Percentiles rank a stretch among this genome's conserved stretches.
Evolutionary conservation across 352 stramenopile genomes (phyloP).

Genomic region (Globisporangium barbulae): DNA sequence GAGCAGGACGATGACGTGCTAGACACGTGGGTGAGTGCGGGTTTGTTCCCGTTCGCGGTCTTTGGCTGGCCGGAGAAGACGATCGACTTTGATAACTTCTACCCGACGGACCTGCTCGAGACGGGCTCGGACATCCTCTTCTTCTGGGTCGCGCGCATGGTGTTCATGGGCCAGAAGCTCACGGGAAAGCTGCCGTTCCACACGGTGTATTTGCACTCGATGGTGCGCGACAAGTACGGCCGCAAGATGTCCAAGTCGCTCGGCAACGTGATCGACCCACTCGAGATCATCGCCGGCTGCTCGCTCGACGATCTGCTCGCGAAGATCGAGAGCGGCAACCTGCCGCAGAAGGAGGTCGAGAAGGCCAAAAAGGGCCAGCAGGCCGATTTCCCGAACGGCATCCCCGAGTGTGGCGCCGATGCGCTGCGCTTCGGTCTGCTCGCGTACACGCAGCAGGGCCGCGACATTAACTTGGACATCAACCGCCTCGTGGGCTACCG

Average conservation of each 20-base stretch:
- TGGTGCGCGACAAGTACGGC: constrained; percentile 98
- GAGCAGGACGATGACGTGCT: constrained; percentile 99
- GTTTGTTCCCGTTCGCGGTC: constrained; percentile 94
- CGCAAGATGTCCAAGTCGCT: constrained; percentile 99
- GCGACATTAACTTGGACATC: constrained; percentile 99
- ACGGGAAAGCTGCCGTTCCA: constrained; percentile 97
- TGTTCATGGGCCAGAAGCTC: constrained; percentile 95
- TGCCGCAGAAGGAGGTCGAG: constrained; percentile 96
- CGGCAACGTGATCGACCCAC: constrained; percentile 97
- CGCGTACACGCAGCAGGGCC: constrained; percentile 91
- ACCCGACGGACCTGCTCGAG: constrained; percentile 96
- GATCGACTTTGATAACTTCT: constrained; percentile 89
- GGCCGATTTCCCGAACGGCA: constrained; percentile 98
- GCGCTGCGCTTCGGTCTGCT: constrained; percentile 98
- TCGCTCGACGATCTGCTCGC: constrained; percentile 92
- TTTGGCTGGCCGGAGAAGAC: constrained; percentile 79
- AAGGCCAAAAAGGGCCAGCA: constrained; percentile 97
- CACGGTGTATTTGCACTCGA: constrained; percentile 96
- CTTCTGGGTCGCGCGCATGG: constrained; percentile 99
- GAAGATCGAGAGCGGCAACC: constrained; percentile 97
- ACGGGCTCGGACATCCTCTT: constrained; percentile 99
- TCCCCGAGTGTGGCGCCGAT: constrained; percentile 98
- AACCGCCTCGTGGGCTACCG: constrained; percentile 98
- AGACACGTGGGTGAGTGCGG: constrained; percentile 98
- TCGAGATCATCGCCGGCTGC: constrained; percentile 97